Conservation (phyloP, 768 basidiomycete species). For the Pulveroboletus sp. region DNA sequence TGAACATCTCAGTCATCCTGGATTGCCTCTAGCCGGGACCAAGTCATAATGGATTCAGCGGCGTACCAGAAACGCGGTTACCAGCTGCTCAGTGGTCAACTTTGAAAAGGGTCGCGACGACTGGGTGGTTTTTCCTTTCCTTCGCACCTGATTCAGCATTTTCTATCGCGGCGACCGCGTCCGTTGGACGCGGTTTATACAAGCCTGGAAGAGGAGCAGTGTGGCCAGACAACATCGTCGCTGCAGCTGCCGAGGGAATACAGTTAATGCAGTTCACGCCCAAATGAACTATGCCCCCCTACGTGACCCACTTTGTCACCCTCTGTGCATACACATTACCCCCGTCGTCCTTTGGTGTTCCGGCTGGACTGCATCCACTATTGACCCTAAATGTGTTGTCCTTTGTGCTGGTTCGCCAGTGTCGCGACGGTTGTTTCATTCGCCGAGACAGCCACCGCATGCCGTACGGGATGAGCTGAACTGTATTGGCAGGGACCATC, state of each 20-base stretch:
- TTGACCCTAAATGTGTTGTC: no score
- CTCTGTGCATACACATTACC: no score
- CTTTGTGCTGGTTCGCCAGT: constrained; percentile 1
- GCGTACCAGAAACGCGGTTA: constrained; percentile 31
- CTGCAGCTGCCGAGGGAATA: no score
- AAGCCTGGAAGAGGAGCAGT: no score
- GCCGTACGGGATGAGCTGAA: constrained; percentile 13
- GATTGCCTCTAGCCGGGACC: constrained; percentile 30
- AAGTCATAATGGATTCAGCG: constrained; percentile 24
- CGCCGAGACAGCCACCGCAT: background rate
- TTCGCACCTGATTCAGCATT: background rate
- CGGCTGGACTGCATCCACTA: no score
- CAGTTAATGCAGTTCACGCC: no score
- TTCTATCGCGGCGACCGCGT: constrained; percentile 23
- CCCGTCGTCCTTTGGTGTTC: no score
- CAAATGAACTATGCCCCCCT: no score
- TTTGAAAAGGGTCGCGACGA: constrained; percentile 30
- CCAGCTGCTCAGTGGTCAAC: constrained; percentile 10
- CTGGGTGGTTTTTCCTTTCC: constrained; percentile 19
- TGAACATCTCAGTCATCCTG: constrained; percentile 28
- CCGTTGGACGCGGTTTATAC: background rate
- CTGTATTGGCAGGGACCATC: background rate
- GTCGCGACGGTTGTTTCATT: constrained; percentile 1
- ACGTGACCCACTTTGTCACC: no score
- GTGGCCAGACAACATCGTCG: no score